Evolutionary conservation across 78 protist species (phyloP), one percentile per base, ranked within the genome.

Genomic region (Dictyostelium purpureum): DNA sequence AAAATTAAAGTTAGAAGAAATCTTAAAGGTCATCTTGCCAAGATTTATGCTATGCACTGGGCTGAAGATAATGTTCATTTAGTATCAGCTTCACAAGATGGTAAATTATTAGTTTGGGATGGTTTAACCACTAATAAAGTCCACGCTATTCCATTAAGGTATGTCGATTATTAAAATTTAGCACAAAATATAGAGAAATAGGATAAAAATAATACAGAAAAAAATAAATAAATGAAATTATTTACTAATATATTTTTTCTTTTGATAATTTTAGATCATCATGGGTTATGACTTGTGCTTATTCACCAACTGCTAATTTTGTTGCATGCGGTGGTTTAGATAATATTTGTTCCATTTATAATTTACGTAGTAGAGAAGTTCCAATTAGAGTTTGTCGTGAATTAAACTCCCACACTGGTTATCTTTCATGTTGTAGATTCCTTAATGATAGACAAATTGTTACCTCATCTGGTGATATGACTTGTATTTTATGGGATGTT

Each of bases 281-380:
- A 45, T 98, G 99, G 99, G 99, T 98, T 33, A 98, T 98, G 99
- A 96, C 99, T 2, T 98, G 99, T 70, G 99, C 99, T 14, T 98
- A 98, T 31, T 79, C 99, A 26, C 99, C 99, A 40, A 70, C 90
- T 5, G 97, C 98, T 19, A 71, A 61, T 54, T 79, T 83, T 69
- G 99, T 98, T 3, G 99, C 99, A 14, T 95, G 98, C 77, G 99
- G 99, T 42, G 99, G 99, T 52, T 94, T 98, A 31, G 99, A 98
- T 94, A 98, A 98, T 95, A 77, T 91, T 33, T 98, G 99, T 92
- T 93, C 99, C 1, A 90, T 97, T 82, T 98, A 94, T 88, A 75
- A 57, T 47, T 93, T 97, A n/a, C 69, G 93, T 65, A 40, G 95
- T 26, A 43, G 87, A 49, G 98, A 93, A 75, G 93, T 61, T 21